These are phyloP conservation scores for Gyromitra esculenta DNA, from an alignment of 2,329 filamentous ascomycete species.

Conservation along the genomic window DNA sequence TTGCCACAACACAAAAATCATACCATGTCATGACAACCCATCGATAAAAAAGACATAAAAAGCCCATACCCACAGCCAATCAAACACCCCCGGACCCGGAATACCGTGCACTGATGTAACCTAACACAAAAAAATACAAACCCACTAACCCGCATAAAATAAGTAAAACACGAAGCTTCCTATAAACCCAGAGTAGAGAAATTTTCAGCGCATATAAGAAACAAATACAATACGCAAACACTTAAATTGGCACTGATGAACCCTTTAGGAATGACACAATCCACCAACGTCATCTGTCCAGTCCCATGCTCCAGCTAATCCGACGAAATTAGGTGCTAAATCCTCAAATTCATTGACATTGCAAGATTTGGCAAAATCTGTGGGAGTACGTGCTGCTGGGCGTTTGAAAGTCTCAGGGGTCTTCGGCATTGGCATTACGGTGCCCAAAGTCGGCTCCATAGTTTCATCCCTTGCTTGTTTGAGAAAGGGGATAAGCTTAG, in stretches of 20 bases:
- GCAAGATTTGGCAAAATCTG: constrained; percentile 49
- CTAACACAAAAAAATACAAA: constrained; percentile 23
- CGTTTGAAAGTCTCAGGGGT: constrained; percentile 27
- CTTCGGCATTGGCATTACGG: constrained; percentile 62
- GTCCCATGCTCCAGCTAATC: constrained; percentile 53
- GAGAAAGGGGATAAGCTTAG: constrained; percentile 90
- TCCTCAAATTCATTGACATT: constrained; percentile 55
- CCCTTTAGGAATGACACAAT: constrained; percentile 55
- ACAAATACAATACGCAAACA: neutral
- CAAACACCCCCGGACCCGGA: constrained; percentile 18
- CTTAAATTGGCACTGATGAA: neutral
- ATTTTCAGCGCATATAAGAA: neutral
- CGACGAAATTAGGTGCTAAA: constrained; percentile 40
- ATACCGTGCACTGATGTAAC: constrained; percentile 14
- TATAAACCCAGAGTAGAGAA: constrained; percentile 22
- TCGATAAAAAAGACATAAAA: constrained; percentile 12
- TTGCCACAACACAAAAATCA: constrained; percentile 7
- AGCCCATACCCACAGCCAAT: constrained; percentile 1
- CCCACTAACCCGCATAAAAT: neutral
- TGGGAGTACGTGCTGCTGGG: constrained; percentile 29
- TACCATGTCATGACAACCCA: neutral
- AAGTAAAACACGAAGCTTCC: constrained; percentile 21
- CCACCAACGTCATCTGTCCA: constrained; percentile 56
- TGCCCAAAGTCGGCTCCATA: constrained; percentile 83
- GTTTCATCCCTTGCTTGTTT: constrained; percentile 98